Conservation (phyloP, 345 rosid genomes). For the Kandelia obovata region DNA sequence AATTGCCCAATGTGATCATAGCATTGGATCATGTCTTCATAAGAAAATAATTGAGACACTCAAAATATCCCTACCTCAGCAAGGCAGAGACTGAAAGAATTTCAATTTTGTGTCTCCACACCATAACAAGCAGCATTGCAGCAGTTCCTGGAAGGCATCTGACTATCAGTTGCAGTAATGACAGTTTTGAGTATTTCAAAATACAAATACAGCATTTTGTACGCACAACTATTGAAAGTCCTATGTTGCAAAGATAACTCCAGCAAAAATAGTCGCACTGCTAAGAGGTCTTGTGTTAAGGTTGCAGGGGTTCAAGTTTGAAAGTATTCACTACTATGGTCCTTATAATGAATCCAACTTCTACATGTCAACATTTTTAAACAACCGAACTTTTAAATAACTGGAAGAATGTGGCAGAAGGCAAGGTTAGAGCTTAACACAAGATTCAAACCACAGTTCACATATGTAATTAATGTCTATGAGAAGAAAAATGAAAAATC, state of each 20-base stretch:
- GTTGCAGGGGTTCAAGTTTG: too few species aligned
- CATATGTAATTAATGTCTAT: too few species aligned
- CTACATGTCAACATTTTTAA: too few species aligned
- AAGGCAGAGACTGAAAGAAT: conserved; percentile 61
- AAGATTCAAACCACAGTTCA: too few species aligned
- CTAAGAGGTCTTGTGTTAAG: too few species aligned
- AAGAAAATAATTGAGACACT: not conserved
- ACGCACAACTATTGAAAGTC: not conserved
- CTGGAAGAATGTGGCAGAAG: too few species aligned
- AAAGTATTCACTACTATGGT: too few species aligned
- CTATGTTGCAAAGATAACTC: not conserved
- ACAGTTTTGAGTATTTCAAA: conserved; percentile 6
- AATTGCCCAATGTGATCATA: not conserved
- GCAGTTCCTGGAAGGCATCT: conserved; percentile 58
- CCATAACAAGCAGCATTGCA: conserved; percentile 80
- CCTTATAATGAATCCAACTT: too few species aligned
- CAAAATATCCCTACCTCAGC: conserved; percentile 48
- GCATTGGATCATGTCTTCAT: not conserved
- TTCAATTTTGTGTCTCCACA: conserved; percentile 62
- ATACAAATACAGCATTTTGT: not conserved
- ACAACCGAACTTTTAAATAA: too few species aligned
- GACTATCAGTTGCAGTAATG: conserved; percentile 12
- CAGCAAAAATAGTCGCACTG: not conserved
- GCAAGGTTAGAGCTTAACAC: too few species aligned
- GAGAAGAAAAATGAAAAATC: not conserved